Conservation (phyloP, 345 rosid genomes). For the Sonneratia alba region DNA sequence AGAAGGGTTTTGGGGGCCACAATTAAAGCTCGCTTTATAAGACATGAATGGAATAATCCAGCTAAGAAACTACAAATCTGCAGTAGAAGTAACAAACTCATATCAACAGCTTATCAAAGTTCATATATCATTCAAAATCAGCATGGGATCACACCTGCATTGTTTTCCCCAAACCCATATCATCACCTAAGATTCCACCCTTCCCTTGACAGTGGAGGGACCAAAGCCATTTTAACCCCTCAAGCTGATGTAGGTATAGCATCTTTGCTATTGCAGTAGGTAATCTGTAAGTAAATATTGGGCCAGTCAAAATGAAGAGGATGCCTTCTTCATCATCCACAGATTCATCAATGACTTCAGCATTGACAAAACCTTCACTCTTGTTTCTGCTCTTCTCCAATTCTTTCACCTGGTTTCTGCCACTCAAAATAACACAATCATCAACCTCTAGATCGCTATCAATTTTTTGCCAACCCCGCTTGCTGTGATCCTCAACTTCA, state of each 20-base stretch:
- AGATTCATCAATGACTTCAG: conserved; percentile 17
- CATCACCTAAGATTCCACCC: conserved; percentile 98
- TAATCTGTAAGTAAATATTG: conserved; percentile 37
- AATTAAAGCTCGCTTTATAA: conserved; percentile 71
- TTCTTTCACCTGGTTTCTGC: conserved; percentile 19
- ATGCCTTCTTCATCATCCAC: conserved; percentile 34
- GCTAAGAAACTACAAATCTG: conserved; percentile 92
- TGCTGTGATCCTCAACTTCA: not conserved
- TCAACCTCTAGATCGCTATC: conserved; percentile 12
- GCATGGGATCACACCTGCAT: conserved; percentile 64
- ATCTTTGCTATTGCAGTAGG: conserved; percentile 50
- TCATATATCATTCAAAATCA: not conserved
- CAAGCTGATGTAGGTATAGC: conserved; percentile 79
- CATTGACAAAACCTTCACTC: conserved; percentile 13
- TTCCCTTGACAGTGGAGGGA: conserved; percentile 76
- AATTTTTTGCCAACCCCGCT: not conserved
- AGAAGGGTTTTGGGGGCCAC: conserved; percentile 96
- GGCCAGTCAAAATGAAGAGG: conserved; percentile 43
- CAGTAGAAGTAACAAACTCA: conserved; percentile 13
- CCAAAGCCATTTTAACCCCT: conserved; percentile 94
- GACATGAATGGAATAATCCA: conserved; percentile 71
- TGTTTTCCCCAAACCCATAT: conserved; percentile 99
- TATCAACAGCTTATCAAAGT: not conserved
- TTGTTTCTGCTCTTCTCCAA: conserved; percentile 19
- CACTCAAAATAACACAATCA: conserved; percentile 23